phyloP scores from a whole-genome alignment of 306 rosid species.

The apple (Malus domestica) region DNA sequence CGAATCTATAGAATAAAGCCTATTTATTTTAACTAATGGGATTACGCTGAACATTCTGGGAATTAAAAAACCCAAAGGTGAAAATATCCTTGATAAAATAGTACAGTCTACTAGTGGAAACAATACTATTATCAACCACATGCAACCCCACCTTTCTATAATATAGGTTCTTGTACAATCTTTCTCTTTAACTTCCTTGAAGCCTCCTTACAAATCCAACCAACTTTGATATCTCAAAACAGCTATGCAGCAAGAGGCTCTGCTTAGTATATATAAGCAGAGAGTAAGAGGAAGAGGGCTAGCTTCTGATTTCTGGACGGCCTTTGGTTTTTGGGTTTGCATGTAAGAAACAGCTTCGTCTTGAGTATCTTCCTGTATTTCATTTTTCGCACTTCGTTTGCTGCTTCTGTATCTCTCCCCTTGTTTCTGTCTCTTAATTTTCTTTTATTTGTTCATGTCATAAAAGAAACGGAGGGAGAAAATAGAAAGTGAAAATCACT shows the following conservation, averaged over 20 bases:
- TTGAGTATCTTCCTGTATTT: not conserved
- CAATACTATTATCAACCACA: not conserved
- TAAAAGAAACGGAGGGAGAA: no score
- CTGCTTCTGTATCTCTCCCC: not conserved
- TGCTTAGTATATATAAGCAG: not conserved
- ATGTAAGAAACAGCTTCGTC: not conserved
- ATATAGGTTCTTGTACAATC: not conserved
- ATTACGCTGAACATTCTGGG: no score
- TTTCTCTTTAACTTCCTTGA: slow-evolving; percentile 10
- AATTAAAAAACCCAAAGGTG: no score
- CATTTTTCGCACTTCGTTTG: no score
- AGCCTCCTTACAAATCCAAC: not conserved
- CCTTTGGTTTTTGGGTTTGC: not conserved
- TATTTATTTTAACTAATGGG: no score
- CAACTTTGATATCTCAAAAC: slow-evolving; percentile 25
- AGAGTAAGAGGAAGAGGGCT: not conserved
- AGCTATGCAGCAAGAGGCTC: not conserved
- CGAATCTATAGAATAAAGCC: no score
- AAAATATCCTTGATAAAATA: no score
- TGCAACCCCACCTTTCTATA: not conserved
- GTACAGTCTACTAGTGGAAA: no score
- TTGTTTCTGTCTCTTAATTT: no score
- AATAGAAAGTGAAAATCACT: not conserved
- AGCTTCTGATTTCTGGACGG: no score
- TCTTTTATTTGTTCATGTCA: not conserved